Base-by-base conservation (phyloP, 2,329 filamentous ascomycete genomes). In the Atkinsonella hypoxylon region DNA sequence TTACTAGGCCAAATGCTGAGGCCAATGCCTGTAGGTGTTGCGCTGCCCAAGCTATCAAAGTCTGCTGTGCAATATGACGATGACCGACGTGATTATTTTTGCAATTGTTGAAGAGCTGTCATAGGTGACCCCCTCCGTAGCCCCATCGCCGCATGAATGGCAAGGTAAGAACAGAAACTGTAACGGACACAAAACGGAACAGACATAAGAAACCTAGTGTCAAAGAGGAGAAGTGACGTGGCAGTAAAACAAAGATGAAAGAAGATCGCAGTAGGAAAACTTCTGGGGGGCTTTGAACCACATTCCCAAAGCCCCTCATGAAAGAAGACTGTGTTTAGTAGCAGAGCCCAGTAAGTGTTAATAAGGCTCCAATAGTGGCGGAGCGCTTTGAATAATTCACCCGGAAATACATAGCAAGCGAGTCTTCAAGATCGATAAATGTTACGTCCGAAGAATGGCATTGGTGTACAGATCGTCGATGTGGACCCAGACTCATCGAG, bases 71-170 rank as follows among this genome's bases (percentile, higher is more conserved):
- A 62, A 64, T 58, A 61, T 58, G 61, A 64, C 63, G 61, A 58
- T 64, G 66, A 67, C 62, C 63, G 64, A 65, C 61, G 62, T 61
- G 64, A 65, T 67, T 61, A 67, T 63, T 68, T 54, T 7, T 68
- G 66, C 59, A 63, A 61, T 43, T 61, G 62, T 66, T 63, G 64
- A 64, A 63, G 65, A 64, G 64, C 61, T 67, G 66, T 60, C 63
- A 67, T 62, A 66, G 57, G 61, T 60, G 61, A 62, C 61, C 63
- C 64, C 47, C 62, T 64, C 61, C 58, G 63, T 61, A 61, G 13
- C 63, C 61, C 58, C 48, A 64, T 67, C 58, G 64, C 60, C 60
- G 62, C 61, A 64, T 31, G 64, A 61, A 61, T 60, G 65, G 64
- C 64, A 60, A 49, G 30, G 20, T 43, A 36, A 43, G 32, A 36